Conservation (phyloP, 192 early-diverging fungal species). For the Coemansia furcata region DNA sequence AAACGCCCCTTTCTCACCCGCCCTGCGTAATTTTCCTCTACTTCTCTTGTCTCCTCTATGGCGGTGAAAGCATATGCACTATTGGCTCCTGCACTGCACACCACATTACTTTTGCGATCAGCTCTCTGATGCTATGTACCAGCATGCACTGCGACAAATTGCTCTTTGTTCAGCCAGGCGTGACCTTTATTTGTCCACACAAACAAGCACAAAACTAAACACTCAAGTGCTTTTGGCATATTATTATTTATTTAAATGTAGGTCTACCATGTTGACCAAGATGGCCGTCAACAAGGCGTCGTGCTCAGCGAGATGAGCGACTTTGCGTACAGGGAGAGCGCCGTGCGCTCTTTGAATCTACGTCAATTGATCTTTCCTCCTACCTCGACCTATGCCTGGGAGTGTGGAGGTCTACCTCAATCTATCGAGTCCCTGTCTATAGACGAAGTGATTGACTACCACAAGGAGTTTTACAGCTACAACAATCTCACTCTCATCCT, state of each 20-base stretch:
- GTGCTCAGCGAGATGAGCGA: slow-evolving; percentile 79
- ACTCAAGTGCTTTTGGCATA: neutral
- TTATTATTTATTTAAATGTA: neutral
- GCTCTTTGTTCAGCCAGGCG: slow-evolving; percentile 6
- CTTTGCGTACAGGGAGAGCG: slow-evolving; percentile 71
- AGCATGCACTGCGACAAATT: slow-evolving; percentile 3
- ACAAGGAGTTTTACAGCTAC: slow-evolving; percentile 67
- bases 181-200: neutral
- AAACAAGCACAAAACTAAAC: neutral
- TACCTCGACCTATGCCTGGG: slow-evolving; percentile 68
- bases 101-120: neutral
- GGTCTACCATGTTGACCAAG: slow-evolving; percentile 72
- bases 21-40: slow-evolving; percentile 6
- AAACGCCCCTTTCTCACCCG: slow-evolving; percentile 1
- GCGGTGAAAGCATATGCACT: neutral
- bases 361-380: slow-evolving; percentile 51
- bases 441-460: slow-evolving; percentile 70
- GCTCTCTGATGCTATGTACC: slow-evolving; percentile 1
- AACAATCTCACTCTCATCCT: slow-evolving; percentile 71
- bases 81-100: neutral
- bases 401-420: slow-evolving; percentile 75
- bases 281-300: slow-evolving; percentile 74
- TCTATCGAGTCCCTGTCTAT: slow-evolving; percentile 71
- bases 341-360: slow-evolving; percentile 51
- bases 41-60: neutral